Conservation (phyloP, 805 yeast genomes). For the Candida mattraensis region DNA sequence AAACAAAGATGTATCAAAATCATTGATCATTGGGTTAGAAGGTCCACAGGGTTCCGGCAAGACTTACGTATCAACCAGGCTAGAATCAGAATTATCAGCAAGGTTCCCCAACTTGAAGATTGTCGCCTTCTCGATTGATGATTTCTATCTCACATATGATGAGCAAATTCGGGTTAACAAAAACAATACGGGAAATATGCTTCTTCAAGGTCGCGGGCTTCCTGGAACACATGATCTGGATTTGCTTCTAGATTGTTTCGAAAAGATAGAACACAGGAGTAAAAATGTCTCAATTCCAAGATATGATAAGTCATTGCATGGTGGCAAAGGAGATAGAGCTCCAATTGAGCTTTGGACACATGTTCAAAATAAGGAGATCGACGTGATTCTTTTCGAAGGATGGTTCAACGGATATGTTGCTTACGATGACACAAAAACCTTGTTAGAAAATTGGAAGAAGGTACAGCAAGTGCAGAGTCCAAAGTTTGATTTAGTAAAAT, state of each 20-base stretch:
- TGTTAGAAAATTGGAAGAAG: constrained; percentile 30
- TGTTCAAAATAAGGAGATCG: constrained; percentile 38
- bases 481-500: constrained; percentile 20
- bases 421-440: constrained; percentile 30
- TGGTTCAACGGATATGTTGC: constrained; percentile 86
- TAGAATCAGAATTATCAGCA: constrained; percentile 36
- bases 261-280: constrained; percentile 28
- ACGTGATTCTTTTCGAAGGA: constrained; percentile 82
- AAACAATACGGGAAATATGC: constrained; percentile 36
- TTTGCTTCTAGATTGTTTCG: constrained; percentile 40
- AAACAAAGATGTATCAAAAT: constrained; percentile 24
- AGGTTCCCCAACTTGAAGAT: constrained; percentile 39
- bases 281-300: constrained; percentile 48
- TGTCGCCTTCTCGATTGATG: constrained; percentile 75
- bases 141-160: constrained; percentile 68
- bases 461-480: constrained; percentile 18
- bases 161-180: constrained; percentile 54
- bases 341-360: constrained; percentile 40
- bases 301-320: constrained; percentile 72
- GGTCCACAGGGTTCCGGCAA: constrained; percentile 87
- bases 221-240: constrained; percentile 91
- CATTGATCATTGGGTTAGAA: constrained; percentile 52
- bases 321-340: constrained; percentile 80
- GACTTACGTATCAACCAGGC: constrained; percentile 49
- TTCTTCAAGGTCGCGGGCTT: constrained; percentile 76